phyloP scores from a whole-genome alignment of 257 asterid species.

The Anisodus acutangulus region DNA sequence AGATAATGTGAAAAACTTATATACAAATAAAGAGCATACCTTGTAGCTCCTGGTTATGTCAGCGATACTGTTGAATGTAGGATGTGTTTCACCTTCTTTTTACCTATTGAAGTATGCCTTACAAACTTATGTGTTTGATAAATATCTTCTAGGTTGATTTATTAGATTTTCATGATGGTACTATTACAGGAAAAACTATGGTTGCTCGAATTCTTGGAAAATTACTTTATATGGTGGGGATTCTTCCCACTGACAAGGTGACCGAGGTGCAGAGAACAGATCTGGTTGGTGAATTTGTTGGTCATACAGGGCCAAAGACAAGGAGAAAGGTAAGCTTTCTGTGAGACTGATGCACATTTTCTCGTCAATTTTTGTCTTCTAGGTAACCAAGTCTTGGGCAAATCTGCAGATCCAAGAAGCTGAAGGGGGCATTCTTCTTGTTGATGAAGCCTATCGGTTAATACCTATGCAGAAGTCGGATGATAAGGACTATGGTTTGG shows the following conservation, averaged over 20 bases:
- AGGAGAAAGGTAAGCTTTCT: conserved; percentile 63
- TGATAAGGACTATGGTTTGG: conserved; percentile 80
- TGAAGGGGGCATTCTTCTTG: conserved; percentile 90
- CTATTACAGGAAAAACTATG: conserved; percentile 77
- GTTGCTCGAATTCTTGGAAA: conserved; percentile 87
- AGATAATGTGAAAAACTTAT: background rate
- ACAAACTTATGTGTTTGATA: background rate
- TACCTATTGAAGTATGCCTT: background rate
- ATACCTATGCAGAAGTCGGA: conserved; percentile 85
- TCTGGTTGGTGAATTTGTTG: conserved; percentile 83
- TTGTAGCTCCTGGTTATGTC: background rate
- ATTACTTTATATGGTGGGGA: conserved; percentile 83
- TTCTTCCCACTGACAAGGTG: conserved; percentile 76
- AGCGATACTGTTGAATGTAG: background rate
- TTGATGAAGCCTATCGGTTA: conserved; percentile 93
- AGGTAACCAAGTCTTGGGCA: conserved; percentile 12
- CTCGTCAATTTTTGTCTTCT: background rate
- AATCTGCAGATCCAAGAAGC: conserved; percentile 76
- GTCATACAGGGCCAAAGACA: conserved; percentile 86
- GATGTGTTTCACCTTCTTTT: background rate
- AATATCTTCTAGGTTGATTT: conserved; percentile 2
- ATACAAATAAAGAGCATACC: background rate
- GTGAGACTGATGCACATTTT: background rate
- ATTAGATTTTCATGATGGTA: conserved; percentile 19
- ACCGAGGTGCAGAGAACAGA: conserved; percentile 96